phyloP scores from a whole-genome alignment of 129 eudicot genomes.

The Flaveria trinervia region DNA sequence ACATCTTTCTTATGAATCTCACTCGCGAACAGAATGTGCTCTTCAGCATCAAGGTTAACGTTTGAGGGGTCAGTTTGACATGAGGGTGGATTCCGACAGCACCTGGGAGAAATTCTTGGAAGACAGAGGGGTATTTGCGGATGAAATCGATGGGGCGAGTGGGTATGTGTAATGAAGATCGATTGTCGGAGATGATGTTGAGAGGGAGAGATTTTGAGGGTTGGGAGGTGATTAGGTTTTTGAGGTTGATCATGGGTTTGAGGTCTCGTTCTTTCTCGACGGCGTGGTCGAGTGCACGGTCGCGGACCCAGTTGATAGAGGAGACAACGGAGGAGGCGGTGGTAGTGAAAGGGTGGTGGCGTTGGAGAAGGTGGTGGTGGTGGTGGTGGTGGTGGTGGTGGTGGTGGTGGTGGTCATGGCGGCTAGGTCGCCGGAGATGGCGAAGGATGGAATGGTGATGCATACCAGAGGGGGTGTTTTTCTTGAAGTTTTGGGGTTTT shows the following conservation, averaged over 20 bases:
- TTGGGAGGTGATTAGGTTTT: constrained; percentile 65
- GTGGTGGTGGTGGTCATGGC: constrained; percentile 29
- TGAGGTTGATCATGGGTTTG: constrained; percentile 60
- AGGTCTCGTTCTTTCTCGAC: constrained; percentile 78
- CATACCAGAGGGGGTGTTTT: neutral
- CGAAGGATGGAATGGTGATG: constrained; percentile 23
- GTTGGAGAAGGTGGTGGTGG: constrained; percentile 34
- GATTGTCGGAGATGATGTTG: constrained; percentile 50
- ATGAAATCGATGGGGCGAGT: constrained; percentile 82
- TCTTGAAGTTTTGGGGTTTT: neutral
- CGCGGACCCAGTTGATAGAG: constrained; percentile 64
- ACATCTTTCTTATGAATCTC: constrained; percentile 47
- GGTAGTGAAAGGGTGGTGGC: constrained; percentile 34
- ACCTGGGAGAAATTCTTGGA: constrained; percentile 71
- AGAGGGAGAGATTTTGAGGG: constrained; percentile 84
- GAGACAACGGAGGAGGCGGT: constrained; percentile 42
- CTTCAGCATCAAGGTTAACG: constrained; percentile 55
- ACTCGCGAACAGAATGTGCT: constrained; percentile 42
- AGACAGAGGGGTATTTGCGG: constrained; percentile 71
- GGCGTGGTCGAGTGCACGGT: constrained; percentile 86
- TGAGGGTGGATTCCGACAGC: constrained; percentile 60
- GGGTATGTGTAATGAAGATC: constrained; percentile 51
- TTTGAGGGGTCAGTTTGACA: constrained; percentile 57
- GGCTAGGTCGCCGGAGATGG: constrained; percentile 35
- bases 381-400: constrained; percentile 31